A percentile compares a stretch with the other conserved stretches of the same genome.
Evolutionary conservation across 202 grass and related monocot species (phyloP).

Genomic region (Digitaria exilis): DNA sequence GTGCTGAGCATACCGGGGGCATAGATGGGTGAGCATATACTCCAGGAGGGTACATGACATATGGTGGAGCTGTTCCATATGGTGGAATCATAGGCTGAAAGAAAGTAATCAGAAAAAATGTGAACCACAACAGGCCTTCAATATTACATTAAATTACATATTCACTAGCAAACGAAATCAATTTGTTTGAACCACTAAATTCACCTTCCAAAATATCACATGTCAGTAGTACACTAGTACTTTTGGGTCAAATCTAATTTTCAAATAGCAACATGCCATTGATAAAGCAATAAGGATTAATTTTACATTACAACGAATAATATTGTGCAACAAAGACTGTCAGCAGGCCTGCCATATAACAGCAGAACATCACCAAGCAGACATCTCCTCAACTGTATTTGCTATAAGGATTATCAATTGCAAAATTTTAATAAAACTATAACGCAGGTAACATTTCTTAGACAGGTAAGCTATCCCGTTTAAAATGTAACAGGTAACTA

Average conservation of each 20-base stretch:
- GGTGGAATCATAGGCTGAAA: conserved; percentile 87
- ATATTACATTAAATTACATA: background rate
- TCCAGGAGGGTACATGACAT: conserved; percentile 94
- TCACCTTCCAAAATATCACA: conserved; percentile 19
- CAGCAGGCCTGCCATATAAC: background rate
- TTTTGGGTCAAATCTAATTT: background rate
- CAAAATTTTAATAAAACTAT: background rate
- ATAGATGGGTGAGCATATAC: conserved; percentile 96
- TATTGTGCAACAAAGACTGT: background rate
- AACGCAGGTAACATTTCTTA: background rate
- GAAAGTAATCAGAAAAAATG: conserved; percentile 11
- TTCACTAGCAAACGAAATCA: background rate
- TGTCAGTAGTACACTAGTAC: background rate
- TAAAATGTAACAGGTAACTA: background rate
- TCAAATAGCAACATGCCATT: background rate
- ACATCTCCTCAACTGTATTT: background rate
- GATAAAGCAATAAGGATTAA: background rate
- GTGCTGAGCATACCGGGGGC: conserved; percentile 63
- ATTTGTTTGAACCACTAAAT: conserved; percentile 12
- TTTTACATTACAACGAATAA: background rate
- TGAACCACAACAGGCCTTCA: conserved; percentile 9
- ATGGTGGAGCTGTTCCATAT: conserved; percentile 77
- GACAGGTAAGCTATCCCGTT: conserved; percentile 13
- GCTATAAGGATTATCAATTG: background rate
- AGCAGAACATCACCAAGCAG: background rate